Base-by-base conservation (phyloP, 73 alveolate genomes). In the Paramecium octaurelia region DNA sequence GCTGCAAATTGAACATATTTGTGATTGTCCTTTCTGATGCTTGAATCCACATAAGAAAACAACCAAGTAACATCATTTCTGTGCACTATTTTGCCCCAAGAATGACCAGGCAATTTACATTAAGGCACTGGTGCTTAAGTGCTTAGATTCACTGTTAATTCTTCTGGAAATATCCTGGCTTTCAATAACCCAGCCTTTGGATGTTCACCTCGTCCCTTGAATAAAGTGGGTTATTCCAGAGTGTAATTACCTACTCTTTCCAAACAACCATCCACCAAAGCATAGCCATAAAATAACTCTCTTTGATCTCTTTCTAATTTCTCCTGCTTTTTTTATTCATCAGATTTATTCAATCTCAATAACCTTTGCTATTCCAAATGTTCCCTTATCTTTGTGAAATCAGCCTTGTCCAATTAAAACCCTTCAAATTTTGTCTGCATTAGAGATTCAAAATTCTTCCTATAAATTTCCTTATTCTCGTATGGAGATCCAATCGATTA, bases 151-250 rank as follows among this genome's bases (percentile, higher is more conserved):
- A 98, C 92, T 27, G 98, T 97, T 21, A 98, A 97, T 88, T 93
- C 96, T 88, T 98, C 99, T 8, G 99, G 99, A 64, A 85, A 80
- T 35, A 98, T 95, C 80, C 99, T 89, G 18, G 97, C 93, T 93
- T 98, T 98, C 29, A 98, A 77, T 68, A 69, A 84, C 20, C 99
- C 99, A 29, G 99, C 98, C 40, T 94, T 93, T 29, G 99, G 99
- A 80, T 99, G 99, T 68, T 98, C 99, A 9, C 99, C 99, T 64
- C 99, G 97, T 21, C 99, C 99, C 60, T 99, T 95, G 93, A 99
- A 98, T 38, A 99, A 94, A 23, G 99, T 99, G 1, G 99, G 99
- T 0, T 99, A 99, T 80, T 98, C 99, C 21, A 98, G 97, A 86
- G 97, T 94, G 92, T 92, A 86, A 89, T 96, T 97, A 24, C 98